These are phyloP conservation scores for Hemerocallis citrina DNA, from an alignment of 106 monocot species.

Conservation along the genomic window DNA sequence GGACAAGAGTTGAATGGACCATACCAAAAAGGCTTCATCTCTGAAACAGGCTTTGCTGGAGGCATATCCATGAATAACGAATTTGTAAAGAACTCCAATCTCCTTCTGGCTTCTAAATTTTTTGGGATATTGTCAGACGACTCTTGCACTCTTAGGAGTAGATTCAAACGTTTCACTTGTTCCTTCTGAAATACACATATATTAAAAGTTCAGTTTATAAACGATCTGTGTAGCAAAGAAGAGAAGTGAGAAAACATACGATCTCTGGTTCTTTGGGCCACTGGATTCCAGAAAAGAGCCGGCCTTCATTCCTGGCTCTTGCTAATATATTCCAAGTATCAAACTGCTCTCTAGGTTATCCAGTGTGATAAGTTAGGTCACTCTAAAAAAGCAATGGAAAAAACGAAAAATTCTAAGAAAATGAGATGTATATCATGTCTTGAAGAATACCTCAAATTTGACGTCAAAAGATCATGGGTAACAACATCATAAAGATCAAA, in stretches of 20 bases:
- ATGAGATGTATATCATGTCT: neutral
- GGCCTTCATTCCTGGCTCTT: slow-evolving; percentile 73
- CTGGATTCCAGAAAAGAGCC: slow-evolving; percentile 70
- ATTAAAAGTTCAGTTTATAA: neutral
- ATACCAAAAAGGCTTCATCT: slow-evolving; percentile 96
- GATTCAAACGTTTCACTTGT: slow-evolving; percentile 83
- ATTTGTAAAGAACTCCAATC: slow-evolving; percentile 89
- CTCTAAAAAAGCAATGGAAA: neutral
- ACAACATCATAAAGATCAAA: slow-evolving; percentile 76
- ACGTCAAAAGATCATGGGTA: slow-evolving; percentile 66
- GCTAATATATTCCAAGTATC: slow-evolving; percentile 88
- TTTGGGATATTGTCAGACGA: slow-evolving; percentile 90
- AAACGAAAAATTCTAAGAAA: neutral
- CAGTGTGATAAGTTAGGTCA: neutral
- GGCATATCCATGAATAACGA: slow-evolving; percentile 98
- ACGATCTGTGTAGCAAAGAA: neutral
- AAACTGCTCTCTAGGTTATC: slow-evolving; percentile 66
- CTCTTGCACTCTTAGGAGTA: slow-evolving; percentile 89
- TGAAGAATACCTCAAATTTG: slow-evolving; percentile 51
- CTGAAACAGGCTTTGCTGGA: slow-evolving; percentile 69
- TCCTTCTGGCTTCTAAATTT: slow-evolving; percentile 90
- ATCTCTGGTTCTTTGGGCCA: slow-evolving; percentile 87
- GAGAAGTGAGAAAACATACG: slow-evolving; percentile 25
- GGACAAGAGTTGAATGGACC: too few relatives aligned
- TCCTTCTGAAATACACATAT: slow-evolving; percentile 57